Evolutionary conservation across 2,329 filamentous ascomycete genomes (phyloP), one percentile per base, ranked within the genome.

Genomic region (Zasmidium angulare): DNA sequence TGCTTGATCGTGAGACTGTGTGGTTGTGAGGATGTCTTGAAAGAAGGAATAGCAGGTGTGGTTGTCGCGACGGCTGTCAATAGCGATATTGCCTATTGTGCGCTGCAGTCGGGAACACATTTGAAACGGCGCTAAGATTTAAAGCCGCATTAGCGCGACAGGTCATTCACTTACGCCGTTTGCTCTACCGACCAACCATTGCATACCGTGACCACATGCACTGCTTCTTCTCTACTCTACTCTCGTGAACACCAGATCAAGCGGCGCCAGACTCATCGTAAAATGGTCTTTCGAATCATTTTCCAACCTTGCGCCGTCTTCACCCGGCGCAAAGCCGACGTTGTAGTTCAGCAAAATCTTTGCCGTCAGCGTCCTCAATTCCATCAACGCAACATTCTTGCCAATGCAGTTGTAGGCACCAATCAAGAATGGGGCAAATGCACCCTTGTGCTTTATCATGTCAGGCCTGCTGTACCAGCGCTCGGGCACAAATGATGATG

Each of bases 381-480:
- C 74, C 60, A 74, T 67, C 61, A 74, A 63, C 1, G 75, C 76
- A 17, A 78, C 50, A 22, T 65, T 68, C 46, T 72, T 71, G 46
- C 76, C 76, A 52, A 77, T 75, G 61, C 76, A 78, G 43, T 66
- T 68, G 46, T 69, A 71, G 1, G 69, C 63, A 3, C 74, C 75
- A 7, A 63, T 63, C 1, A 64, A 68, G 56, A 76, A 77, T 1
- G 75, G 75, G 2, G 66, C 68, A 62, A 73, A 76, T 1, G 73
- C 73, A 3, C 63, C 61, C 50, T 69, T 69, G 21, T 75, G 63
- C 60, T 71, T 72, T 52, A 76, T 64, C 24, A 75, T 63, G 17
- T 75, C 69, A 1, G 74, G 69, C 11, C 66, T 64, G 20, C 61
- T 66, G 56, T 68, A 72, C 75, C 75, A 77, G 20, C 75, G 70